Evolutionary conservation across 495 filamentous ascomycete genomes (phyloP).

Genomic region (Bathelium albidoporum): DNA sequence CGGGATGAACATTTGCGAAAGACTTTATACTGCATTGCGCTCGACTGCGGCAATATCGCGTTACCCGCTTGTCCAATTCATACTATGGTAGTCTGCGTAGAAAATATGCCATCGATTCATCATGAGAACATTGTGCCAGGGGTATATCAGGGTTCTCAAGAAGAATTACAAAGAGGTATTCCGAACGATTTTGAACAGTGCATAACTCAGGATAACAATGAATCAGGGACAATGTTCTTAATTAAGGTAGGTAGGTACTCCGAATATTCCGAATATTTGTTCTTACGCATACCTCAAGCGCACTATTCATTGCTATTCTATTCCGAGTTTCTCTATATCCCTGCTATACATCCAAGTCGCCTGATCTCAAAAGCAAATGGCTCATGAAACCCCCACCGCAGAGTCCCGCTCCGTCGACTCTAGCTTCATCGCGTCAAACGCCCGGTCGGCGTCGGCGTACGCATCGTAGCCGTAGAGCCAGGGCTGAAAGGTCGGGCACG

Average conservation of each 20-base stretch:
- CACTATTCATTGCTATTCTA: no score
- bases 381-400: background rate
- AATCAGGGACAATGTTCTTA: no score
- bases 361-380: background rate
- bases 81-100: background rate
- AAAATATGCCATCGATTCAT: background rate
- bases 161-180: no score
- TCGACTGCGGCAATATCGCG: background rate
- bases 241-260: no score
- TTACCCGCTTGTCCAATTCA: background rate
- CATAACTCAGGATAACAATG: no score
- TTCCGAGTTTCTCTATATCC: no score
- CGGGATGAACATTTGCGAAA: conserved; percentile 1
- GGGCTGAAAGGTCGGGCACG: conserved; percentile 6
- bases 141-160: no score
- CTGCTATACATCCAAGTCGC: background rate
- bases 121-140: no score
- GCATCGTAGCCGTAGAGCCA: conserved; percentile 10
- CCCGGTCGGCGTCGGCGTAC: background rate
- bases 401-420: background rate
- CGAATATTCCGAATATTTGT: no score
- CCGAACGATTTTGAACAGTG: no score
- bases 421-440: background rate
- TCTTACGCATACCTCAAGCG: no score
- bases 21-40: background rate